These are phyloP conservation scores for Pyrus bretschneideri DNA, from an alignment of 306 rosid species.

Conservation along the genomic window DNA sequence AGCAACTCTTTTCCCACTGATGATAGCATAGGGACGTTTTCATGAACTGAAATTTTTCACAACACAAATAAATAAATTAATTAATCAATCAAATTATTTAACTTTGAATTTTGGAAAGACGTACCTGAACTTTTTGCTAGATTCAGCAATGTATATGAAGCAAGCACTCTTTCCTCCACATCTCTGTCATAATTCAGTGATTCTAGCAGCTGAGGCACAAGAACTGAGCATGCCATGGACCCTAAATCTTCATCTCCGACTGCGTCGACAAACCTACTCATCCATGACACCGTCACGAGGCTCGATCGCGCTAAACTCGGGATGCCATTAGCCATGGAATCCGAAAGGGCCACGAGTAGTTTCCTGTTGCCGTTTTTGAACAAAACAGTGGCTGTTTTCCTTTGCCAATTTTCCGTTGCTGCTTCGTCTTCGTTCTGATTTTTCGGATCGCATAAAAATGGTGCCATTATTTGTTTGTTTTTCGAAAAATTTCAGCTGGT, in stretches of 20 bases:
- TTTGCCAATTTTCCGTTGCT: conserved; percentile 55
- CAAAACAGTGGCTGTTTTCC: conserved; percentile 47
- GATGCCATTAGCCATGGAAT: conserved; percentile 44
- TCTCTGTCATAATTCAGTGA: conserved; percentile 52
- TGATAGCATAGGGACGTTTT: conserved; percentile 20
- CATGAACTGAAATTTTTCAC: conserved; percentile 32
- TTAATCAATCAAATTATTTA: not conserved
- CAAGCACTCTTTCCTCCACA: conserved; percentile 72
- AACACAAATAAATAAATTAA: not conserved
- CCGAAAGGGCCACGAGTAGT: conserved; percentile 55
- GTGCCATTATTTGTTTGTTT: not conserved
- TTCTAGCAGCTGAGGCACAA: conserved; percentile 42
- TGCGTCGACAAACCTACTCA: conserved; percentile 42
- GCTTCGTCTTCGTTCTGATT: conserved; percentile 47
- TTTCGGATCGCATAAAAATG: not conserved
- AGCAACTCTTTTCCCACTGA: conserved; percentile 37
- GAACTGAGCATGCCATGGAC: conserved; percentile 42
- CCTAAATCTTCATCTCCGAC: conserved; percentile 33
- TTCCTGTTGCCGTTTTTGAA: conserved; percentile 47
- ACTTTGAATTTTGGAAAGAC: not conserved
- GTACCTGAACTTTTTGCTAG: conserved; percentile 57
- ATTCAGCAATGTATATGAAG: conserved; percentile 57
- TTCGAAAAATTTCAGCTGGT: not conserved
- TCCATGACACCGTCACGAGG: conserved; percentile 67
- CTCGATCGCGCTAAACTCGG: conserved; percentile 64